Percentiles rank a stretch among this genome's conserved stretches.
phyloP scores from a whole-genome alignment of 1,284 basidiomycete species.

The Inonotus hispidus region DNA sequence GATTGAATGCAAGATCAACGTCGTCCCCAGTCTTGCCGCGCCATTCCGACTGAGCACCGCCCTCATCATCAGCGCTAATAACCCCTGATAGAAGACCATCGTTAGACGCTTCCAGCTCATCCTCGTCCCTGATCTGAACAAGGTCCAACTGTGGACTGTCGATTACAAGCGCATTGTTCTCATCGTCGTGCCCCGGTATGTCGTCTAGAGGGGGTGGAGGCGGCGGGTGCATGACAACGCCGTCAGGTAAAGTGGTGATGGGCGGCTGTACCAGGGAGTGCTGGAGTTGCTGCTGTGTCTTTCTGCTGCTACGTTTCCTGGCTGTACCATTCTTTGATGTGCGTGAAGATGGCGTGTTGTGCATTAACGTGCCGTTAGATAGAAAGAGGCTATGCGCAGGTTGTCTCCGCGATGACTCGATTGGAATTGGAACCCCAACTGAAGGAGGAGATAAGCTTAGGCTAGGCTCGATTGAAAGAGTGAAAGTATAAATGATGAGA shows the following conservation, averaged over 20 bases:
- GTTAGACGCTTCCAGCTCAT: background rate
- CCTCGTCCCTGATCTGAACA: slow-evolving; percentile 4
- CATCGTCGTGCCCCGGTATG: background rate
- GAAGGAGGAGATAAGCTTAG: background rate
- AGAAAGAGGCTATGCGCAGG: background rate
- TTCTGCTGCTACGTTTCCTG: slow-evolving; percentile 14
- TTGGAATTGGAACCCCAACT: no score
- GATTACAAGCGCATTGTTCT: background rate
- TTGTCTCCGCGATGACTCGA: background rate
- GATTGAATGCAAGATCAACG: slow-evolving; percentile 3
- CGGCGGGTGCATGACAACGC: slow-evolving; percentile 1
- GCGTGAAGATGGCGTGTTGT: slow-evolving; percentile 19
- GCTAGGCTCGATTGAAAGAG: background rate
- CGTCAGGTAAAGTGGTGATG: slow-evolving; percentile 2
- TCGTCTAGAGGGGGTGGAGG: background rate
- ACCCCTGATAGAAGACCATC: background rate
- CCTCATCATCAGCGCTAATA: slow-evolving; percentile 4
- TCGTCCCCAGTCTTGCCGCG: background rate
- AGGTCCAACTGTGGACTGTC: background rate
- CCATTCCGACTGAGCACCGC: background rate
- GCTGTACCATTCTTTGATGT: slow-evolving; percentile 18
- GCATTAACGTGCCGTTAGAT: slow-evolving; percentile 15
- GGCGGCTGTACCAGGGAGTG: slow-evolving; percentile 3
- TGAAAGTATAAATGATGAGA: slow-evolving; percentile 1
- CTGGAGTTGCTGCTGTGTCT: background rate